Evolutionary conservation across 2,329 filamentous ascomycete genomes (phyloP), one percentile per base, ranked within the genome.

Genomic region (Cucurbitaria berberidis): DNA sequence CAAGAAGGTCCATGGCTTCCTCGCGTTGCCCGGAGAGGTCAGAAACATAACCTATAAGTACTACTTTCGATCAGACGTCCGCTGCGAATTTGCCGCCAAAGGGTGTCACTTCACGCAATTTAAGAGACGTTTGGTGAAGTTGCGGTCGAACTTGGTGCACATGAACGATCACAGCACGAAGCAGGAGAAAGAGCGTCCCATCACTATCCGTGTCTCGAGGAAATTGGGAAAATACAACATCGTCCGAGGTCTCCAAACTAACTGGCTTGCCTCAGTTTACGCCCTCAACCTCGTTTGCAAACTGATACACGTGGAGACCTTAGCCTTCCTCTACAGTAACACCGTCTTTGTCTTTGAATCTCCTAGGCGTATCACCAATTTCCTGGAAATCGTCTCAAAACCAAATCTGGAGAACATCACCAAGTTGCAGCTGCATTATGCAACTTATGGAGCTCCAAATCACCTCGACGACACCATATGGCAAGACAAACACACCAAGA

Each of bases 1-100:
- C 8, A 69, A 58, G 39, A 59, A 62, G 45, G 51, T 56, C 8
- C 55, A 51, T n/a, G 65, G 67, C 21, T 75, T 76, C 50, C 60
- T 75, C 4, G 46, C 59, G 1, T 62, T 84, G 0, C 82, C 83
- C 0, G 75, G 76, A 15, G 83, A 85, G 62, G 59, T 85, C 13
- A 78, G 83, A 48, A 73, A 74, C 53, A 62, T 69, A 1, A 81
- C 85, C 43, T 85, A 82, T 62, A 51, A 45, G 8, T 68, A 65
- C 59, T 74, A 70, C 60, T 74, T 74, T 48, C 41, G 57, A 30
- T 42, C 67, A n/a, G 51, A 53, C 40, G 62, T 64, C 43, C 59
- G 56, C 27, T 68, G 66, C 48, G 69, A 74, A 48, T 53, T 74
- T 29, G 63, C 54, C 9, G 59, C 59, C 35, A 50, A 54, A 46